A percentile compares a stretch with the other conserved stretches of the same genome.
phyloP scores from a whole-genome alignment of 2,329 filamentous ascomycete species.

The Colletotrichum acutatum region DNA sequence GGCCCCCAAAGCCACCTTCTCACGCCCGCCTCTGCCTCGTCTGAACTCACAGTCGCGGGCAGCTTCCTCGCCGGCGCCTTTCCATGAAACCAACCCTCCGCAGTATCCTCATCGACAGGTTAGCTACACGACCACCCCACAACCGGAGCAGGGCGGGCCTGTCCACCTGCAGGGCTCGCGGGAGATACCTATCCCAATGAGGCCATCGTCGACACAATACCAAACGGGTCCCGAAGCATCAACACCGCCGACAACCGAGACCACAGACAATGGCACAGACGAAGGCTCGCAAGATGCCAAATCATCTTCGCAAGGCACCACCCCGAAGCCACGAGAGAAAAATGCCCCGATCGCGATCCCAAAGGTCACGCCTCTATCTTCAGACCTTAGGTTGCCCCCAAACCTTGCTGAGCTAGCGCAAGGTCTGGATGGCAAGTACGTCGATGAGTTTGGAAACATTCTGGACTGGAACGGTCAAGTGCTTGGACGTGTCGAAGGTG shows the following conservation, averaged over 20 bases:
- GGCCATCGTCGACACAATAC: constrained; percentile 15
- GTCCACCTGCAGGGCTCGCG: constrained; percentile 28
- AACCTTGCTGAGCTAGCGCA: constrained; percentile 48
- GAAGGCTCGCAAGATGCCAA: constrained; percentile 2
- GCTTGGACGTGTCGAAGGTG: constrained; percentile 63
- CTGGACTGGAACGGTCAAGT: constrained; percentile 61
- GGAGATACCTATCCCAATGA: constrained; percentile 36
- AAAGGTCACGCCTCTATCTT: constrained; percentile 53
- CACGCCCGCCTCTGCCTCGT: constrained; percentile 30
- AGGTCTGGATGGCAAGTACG: constrained; percentile 58
- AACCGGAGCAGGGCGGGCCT: constrained; percentile 28
- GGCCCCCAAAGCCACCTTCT: constrained; percentile 18
- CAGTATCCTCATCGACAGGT: constrained; percentile 6
- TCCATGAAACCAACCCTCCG: constrained; percentile 14
- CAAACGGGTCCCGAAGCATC: constrained; percentile 12
- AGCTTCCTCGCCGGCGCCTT: constrained; percentile 16
- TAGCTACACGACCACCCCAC: constrained; percentile 22
- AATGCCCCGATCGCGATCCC: constrained; percentile 49
- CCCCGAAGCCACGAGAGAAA: constrained; percentile 23
- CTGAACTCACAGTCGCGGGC: constrained; percentile 36
- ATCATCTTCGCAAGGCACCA: constrained; percentile 10
- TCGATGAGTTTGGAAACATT: constrained; percentile 67
- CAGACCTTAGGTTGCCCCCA: constrained; percentile 42
- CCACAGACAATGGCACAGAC: constrained; percentile 24
- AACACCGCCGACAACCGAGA: constrained; percentile 7